These are phyloP conservation scores for Chenopodium suecicum DNA, from an alignment of 148 eudicot species.

Conservation along the genomic window DNA sequence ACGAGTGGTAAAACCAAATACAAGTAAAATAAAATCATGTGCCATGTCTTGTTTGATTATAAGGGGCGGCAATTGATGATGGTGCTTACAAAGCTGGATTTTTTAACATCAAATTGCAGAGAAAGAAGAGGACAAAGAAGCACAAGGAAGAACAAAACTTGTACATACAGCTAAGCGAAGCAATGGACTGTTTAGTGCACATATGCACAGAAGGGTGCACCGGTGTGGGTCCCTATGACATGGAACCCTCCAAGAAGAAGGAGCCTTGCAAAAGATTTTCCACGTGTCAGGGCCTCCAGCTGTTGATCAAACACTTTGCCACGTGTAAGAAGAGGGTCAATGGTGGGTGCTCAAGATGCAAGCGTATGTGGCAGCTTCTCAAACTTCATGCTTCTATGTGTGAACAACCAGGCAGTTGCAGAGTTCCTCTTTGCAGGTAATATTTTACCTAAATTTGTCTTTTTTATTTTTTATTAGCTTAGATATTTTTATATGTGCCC, in stretches of 20 bases:
- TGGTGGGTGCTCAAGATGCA: constrained; percentile 73
- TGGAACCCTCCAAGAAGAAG: constrained; percentile 53
- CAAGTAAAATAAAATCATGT: not conserved
- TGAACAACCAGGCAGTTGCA: constrained; percentile 64
- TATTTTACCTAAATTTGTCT: not conserved
- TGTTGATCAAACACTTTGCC: constrained; percentile 69
- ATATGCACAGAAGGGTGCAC: constrained; percentile 92
- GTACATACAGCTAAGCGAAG: constrained; percentile 78
- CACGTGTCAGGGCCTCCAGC: constrained; percentile 77
- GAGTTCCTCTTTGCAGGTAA: constrained; percentile 93
- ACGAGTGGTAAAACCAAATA: not conserved
- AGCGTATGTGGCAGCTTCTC: constrained; percentile 87
- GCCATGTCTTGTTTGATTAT: not conserved
- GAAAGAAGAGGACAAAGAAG: constrained; percentile 68
- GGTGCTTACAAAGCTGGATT: not conserved
- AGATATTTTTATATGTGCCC: not conserved
- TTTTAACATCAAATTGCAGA: constrained; percentile 37
- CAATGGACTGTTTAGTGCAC: constrained; percentile 89
- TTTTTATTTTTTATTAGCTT: not conserved
- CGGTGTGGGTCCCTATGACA: constrained; percentile 68
- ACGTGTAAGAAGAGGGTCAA: constrained; percentile 70
- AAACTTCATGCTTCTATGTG: constrained; percentile 76
- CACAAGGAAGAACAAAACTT: constrained; percentile 55
- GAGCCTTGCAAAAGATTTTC: constrained; percentile 66
- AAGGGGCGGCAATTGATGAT: not conserved